phyloP scores from a whole-genome alignment of 2,329 filamentous ascomycete species.

The Pleomassaria siparia region DNA sequence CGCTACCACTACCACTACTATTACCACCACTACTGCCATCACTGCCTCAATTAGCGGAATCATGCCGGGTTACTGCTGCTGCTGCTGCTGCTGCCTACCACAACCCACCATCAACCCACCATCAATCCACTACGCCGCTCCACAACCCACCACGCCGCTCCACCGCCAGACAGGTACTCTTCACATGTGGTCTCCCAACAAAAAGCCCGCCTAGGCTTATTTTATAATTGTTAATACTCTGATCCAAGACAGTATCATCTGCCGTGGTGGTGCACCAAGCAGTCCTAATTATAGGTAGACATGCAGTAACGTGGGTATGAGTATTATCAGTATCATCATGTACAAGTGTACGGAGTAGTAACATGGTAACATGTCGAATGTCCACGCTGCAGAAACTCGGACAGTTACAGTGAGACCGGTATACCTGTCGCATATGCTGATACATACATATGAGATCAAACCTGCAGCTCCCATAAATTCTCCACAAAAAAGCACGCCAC shows the following conservation, averaged over 20 bases:
- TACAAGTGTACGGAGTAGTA: too few relatives aligned
- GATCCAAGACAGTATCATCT: too few relatives aligned
- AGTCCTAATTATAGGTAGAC: too few relatives aligned
- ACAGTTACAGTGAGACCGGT: slow-evolving; percentile 3
- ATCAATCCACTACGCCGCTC: neutral
- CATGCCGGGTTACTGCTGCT: too few relatives aligned
- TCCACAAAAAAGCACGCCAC: slow-evolving; percentile 23
- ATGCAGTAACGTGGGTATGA: too few relatives aligned
- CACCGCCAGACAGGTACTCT: neutral
- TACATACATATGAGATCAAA: slow-evolving; percentile 18
- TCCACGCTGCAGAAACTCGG: neutral
- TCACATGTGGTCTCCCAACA: slow-evolving; percentile 1
- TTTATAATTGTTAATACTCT: too few relatives aligned
- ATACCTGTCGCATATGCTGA: neutral
- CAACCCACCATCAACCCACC: neutral
- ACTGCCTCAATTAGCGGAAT: too few relatives aligned
- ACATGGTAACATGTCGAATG: too few relatives aligned
- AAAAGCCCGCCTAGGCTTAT: neutral
- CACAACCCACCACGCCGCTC: neutral
- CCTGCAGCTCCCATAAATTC: slow-evolving; percentile 7
- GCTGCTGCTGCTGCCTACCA: neutral
- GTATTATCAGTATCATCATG: too few relatives aligned
- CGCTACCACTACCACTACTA: too few relatives aligned
- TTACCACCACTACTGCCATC: too few relatives aligned
- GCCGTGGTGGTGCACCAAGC: too few relatives aligned